phyloP scores from a whole-genome alignment of 345 rosid species.

The thale cress (Arabidopsis thaliana) region TAIR10.1 NC_003074.8:23383001-23383500 shows the following conservation, averaged over 20 bases:
- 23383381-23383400: conserved; percentile 31
- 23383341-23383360: conserved; percentile 43
- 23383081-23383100: conserved; percentile 18
- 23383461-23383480: conserved; percentile 18
- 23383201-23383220: conserved; percentile 38
- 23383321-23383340: conserved; percentile 37
- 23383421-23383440: conserved; percentile 45
- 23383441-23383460: conserved; percentile 30
- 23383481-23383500: conserved; percentile 6
- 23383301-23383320: conserved; percentile 28
- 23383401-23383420: conserved; percentile 39
- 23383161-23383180: conserved; percentile 22
- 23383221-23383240: conserved; percentile 44
- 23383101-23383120: conserved; percentile 9
- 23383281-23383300: conserved; percentile 18
- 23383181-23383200: conserved; percentile 36
- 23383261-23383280: conserved; percentile 42
- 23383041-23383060: conserved; percentile 69
- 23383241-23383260: conserved; percentile 42
- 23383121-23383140: conserved; percentile 14
- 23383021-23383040: conserved; percentile 89
- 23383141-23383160: conserved; percentile 35
- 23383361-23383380: conserved; percentile 32
- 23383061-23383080: background rate
- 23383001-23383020: conserved; percentile 80